phyloP scores from a whole-genome alignment of 2,329 filamentous ascomycete species.

The Verruconis gallopava region DNA sequence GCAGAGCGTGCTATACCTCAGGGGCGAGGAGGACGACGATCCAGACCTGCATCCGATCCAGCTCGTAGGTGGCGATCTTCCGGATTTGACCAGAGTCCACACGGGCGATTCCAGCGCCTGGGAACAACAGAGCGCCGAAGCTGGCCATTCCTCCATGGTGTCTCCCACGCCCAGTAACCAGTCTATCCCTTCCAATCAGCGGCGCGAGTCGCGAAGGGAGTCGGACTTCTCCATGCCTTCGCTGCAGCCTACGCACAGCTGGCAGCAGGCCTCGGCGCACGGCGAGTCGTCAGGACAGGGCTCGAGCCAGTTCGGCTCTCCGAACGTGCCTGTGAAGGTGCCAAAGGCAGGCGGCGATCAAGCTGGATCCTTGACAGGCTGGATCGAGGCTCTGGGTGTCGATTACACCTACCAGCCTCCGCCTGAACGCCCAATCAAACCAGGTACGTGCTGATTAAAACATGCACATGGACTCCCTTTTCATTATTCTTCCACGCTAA shows the following conservation, averaged over 20 bases:
- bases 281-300: neutral
- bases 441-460: slow-evolving; percentile 41
- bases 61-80: slow-evolving; percentile 49
- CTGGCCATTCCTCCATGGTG: slow-evolving; percentile 40
- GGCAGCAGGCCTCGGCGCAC: slow-evolving; percentile 44
- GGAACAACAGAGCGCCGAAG: slow-evolving; percentile 40
- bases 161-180: slow-evolving; percentile 37
- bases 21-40: slow-evolving; percentile 66
- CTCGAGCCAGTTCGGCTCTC: slow-evolving; percentile 19
- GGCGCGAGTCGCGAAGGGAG: slow-evolving; percentile 17
- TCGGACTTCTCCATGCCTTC: slow-evolving; percentile 32
- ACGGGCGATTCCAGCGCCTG: slow-evolving; percentile 33
- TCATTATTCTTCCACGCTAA: slow-evolving; percentile 11
- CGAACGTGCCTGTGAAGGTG: slow-evolving; percentile 43
- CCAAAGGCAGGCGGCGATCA: slow-evolving; percentile 38
- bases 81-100: slow-evolving; percentile 43
- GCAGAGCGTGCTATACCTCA: slow-evolving; percentile 64
- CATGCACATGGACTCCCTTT: no score
- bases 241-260: slow-evolving; percentile 32
- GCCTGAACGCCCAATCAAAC: slow-evolving; percentile 54
- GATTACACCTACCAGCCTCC: slow-evolving; percentile 75
- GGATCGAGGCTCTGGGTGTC: slow-evolving; percentile 87
- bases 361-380: slow-evolving; percentile 57
- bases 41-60: slow-evolving; percentile 66
- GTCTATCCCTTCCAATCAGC: slow-evolving; percentile 28